Conservation (phyloP, 164 flowering plant species). For the Dillenia turbinata region DNA sequence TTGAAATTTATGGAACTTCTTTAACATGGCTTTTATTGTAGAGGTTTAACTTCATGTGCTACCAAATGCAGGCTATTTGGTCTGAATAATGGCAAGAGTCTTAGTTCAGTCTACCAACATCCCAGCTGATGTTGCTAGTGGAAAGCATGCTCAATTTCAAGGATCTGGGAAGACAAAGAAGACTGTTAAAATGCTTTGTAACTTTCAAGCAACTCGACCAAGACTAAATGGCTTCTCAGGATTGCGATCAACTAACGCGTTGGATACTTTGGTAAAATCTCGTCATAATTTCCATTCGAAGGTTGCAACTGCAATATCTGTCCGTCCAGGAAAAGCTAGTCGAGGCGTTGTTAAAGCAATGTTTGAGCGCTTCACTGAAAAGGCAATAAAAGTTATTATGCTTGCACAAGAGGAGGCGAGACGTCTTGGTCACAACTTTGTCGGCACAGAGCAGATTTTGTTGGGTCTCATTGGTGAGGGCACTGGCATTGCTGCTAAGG, state of each 20-base stretch:
- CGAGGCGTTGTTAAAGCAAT: slow-evolving; percentile 60
- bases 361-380: slow-evolving; percentile 94
- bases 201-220: slow-evolving; percentile 20
- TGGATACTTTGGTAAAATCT: slow-evolving; percentile 35
- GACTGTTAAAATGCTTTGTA: slow-evolving; percentile 37
- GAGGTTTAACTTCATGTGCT: too few relatives aligned
- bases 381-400: slow-evolving; percentile 94
- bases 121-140: slow-evolving; percentile 31
- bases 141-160: slow-evolving; percentile 26
- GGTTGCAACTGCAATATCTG: slow-evolving; percentile 37
- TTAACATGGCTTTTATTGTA: too few relatives aligned
- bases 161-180: slow-evolving; percentile 40
- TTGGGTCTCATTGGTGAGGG: slow-evolving; percentile 98
- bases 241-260: slow-evolving; percentile 54
- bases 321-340: slow-evolving; percentile 34
- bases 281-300: slow-evolving; percentile 39
- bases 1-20: too few relatives aligned
- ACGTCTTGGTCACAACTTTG: slow-evolving; percentile 91
- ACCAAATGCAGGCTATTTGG: too few relatives aligned
- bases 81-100: slow-evolving; percentile 54
- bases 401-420: slow-evolving; percentile 99
- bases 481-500: slow-evolving; percentile 97
- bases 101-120: slow-evolving; percentile 53
- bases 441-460: slow-evolving; percentile 91
- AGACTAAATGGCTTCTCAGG: slow-evolving; percentile 46